Percentiles rank a stretch among this genome's conserved stretches.
phyloP scores from a whole-genome alignment of 257 asterid species.

The Solanum neorickii region DNA sequence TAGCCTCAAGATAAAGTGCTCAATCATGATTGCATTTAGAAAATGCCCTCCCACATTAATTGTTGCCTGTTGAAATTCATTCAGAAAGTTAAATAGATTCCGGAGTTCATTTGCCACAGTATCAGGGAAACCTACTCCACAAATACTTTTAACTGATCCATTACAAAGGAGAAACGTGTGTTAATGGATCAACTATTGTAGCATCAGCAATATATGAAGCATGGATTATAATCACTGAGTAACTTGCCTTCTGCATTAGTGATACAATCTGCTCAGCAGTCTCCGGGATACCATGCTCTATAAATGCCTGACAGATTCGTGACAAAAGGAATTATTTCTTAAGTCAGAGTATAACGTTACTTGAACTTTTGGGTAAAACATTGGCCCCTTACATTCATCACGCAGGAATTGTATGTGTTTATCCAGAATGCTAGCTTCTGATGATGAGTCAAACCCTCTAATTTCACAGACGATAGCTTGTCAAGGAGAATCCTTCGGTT shows the following conservation, averaged over 20 bases:
- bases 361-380: not conserved
- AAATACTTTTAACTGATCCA: not conserved
- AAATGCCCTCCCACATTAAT: conserved; percentile 59
- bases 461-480: conserved; percentile 46
- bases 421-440: conserved; percentile 92
- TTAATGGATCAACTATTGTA: not conserved
- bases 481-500: conserved; percentile 54
- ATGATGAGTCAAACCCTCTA: conserved; percentile 57
- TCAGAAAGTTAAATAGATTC: not conserved
- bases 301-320: conserved; percentile 42
- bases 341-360: not conserved
- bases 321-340: not conserved
- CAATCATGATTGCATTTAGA: conserved; percentile 61
- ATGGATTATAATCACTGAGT: not conserved
- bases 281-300: conserved; percentile 67
- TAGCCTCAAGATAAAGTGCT: conserved; percentile 79
- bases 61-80: conserved; percentile 41
- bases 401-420: conserved; percentile 65
- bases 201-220: not conserved
- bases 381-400: conserved; percentile 53
- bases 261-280: conserved; percentile 42
- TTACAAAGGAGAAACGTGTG: not conserved
- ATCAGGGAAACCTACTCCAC: not conserved
- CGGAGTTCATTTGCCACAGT: not conserved
- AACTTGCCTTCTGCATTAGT: conserved; percentile 71